Evolutionary conservation across 108 stramenopile species (phyloP), one percentile per base, ranked within the genome.

Genomic region (Cyclotella choctawhatcheeana): DNA sequence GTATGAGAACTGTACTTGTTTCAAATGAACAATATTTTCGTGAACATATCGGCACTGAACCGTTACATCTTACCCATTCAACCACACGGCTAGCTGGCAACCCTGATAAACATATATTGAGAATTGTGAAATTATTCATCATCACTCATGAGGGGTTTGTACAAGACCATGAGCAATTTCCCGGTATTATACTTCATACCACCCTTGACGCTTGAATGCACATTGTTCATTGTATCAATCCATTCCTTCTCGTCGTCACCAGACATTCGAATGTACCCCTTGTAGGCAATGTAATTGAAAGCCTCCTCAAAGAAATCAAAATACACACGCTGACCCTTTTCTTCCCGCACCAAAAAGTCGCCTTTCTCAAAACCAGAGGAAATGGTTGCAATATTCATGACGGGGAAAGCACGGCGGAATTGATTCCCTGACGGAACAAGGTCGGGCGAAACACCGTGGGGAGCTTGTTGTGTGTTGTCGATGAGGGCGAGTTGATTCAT

Each of bases 101-200:
- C 8, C 4, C 16, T 48, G 8, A n/a, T 4, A 4, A 48, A 48
- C 18, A 56, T 30, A n/a, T n/a, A n/a, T n/a, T n/a, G n/a, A n/a
- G n/a, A n/a, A n/a, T n/a, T n/a, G n/a, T n/a, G n/a, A n/a, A n/a
- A n/a, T 64, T 47, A 64, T 13, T 77, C 76, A 21, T 69, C 75
- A 5, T 50, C 59, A 26, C 44, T 30, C 20, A 37, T 40, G 22
- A 77, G 63, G 21, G 76, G 76, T 44, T 77, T 77, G 43, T 82
- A 86, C 24, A 93, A 75, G 6, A 93, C 92, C 92, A 93, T 88
- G 44, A 93, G 62, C 25, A 93, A 81, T 27, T 88, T 90, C 50
- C 92, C 92, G 32, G 92, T 93, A 60, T 93, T 93, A 82, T 93
- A 93, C 72, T 90, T 90, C 88, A 90, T 93, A n/a, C 92, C 92